These are phyloP conservation scores for Stevia rebaudiana DNA, from an alignment of 140 eudicot species.

Conservation along the genomic window DNA sequence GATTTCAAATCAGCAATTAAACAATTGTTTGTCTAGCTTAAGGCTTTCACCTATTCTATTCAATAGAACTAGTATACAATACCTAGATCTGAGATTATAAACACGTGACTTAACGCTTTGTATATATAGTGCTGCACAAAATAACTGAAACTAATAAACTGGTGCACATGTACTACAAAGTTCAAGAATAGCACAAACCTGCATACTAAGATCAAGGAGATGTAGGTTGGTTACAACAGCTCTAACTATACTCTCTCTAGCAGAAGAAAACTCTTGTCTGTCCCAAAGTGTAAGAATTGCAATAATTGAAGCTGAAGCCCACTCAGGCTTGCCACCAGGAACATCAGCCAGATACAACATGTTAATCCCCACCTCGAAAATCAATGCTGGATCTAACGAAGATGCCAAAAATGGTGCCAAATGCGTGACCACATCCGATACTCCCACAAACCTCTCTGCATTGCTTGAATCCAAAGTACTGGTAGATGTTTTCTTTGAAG, in stretches of 20 bases:
- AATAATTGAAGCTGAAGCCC: constrained; percentile 90
- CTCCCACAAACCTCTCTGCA: constrained; percentile 87
- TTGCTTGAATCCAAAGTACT: constrained; percentile 41
- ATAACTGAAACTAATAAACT: constrained; percentile 1
- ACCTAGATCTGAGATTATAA: constrained; percentile 12
- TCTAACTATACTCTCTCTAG: constrained; percentile 93
- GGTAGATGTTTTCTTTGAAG: constrained; percentile 33
- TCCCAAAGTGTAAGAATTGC: constrained; percentile 97
- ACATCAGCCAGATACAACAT: constrained; percentile 98
- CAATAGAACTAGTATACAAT: neutral
- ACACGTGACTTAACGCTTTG: constrained; percentile 8
- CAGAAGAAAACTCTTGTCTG: constrained; percentile 91
- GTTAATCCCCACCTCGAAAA: constrained; percentile 91
- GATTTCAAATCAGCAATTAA: constrained; percentile 5
- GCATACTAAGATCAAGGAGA: constrained; percentile 95
- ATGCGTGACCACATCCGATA: constrained; percentile 92
- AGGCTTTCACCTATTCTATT: neutral
- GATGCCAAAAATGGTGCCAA: constrained; percentile 83
- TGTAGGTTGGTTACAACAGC: constrained; percentile 92
- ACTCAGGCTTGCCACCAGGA: constrained; percentile 99
- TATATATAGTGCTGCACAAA: constrained; percentile 4
- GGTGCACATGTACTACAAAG: constrained; percentile 1
- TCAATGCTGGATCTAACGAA: constrained; percentile 85
- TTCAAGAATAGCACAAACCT: constrained; percentile 52
- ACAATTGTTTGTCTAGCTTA: neutral